Conservation (phyloP, 2,329 filamentous ascomycete species). For the Fusarium camptoceras region DNA sequence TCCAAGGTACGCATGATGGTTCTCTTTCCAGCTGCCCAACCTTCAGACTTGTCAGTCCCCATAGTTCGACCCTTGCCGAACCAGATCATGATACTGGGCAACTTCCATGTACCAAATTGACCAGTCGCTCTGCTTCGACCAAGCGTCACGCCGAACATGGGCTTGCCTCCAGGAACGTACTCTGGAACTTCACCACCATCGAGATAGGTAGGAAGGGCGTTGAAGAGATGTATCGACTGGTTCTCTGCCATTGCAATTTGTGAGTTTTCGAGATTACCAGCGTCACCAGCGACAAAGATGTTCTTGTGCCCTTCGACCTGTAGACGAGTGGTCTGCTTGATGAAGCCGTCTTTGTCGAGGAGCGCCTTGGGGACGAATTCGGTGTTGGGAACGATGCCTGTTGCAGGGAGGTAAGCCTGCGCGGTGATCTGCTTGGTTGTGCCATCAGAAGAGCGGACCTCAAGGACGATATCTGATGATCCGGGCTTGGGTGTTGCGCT, state of each 20-base stretch:
- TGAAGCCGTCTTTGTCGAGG: constrained; percentile 50
- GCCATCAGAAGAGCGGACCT: constrained; percentile 51
- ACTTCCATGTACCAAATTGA: constrained; percentile 53
- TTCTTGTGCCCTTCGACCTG: constrained; percentile 52
- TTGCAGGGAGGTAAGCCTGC: constrained; percentile 61
- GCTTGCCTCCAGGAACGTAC: constrained; percentile 48
- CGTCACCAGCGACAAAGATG: constrained; percentile 60
- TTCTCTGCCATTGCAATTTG: constrained; percentile 50
- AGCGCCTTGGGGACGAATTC: constrained; percentile 55
- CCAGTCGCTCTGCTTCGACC: constrained; percentile 56
- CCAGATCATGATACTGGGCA: constrained; percentile 55
- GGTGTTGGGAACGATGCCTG: constrained; percentile 60
- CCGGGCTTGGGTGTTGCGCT: constrained; percentile 39
- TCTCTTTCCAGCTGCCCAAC: constrained; percentile 51
- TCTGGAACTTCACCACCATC: constrained; percentile 46
- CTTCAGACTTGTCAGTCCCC: constrained; percentile 50
- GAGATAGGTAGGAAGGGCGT: constrained; percentile 51
- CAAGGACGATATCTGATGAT: constrained; percentile 49
- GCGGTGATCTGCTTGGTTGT: constrained; percentile 54
- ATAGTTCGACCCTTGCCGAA: constrained; percentile 54
- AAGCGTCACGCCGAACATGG: constrained; percentile 53
- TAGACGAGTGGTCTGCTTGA: constrained; percentile 55
- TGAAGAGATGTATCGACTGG: constrained; percentile 52
- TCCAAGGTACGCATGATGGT: constrained; percentile 49
- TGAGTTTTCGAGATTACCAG: constrained; percentile 54